Evolutionary conservation across 176 grass and related monocot genomes (phyloP).

Genomic region (Canna indica): DNA sequence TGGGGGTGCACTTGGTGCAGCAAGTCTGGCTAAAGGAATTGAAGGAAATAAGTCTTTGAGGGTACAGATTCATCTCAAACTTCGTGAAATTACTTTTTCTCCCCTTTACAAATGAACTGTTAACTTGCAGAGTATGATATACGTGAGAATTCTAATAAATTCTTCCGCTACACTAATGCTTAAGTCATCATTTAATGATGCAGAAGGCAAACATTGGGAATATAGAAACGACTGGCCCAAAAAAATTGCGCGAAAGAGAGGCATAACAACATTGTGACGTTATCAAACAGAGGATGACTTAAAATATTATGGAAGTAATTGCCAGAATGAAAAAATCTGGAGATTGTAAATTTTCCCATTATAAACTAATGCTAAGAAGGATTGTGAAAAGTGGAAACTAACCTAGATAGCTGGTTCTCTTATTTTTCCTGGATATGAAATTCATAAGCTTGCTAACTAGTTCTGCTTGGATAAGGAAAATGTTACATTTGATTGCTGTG

Average conservation of each 20-base stretch:
- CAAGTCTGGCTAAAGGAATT: conserved; percentile 77
- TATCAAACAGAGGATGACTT: background rate
- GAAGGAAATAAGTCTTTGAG: conserved; percentile 87
- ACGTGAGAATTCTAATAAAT: background rate
- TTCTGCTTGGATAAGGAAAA: background rate
- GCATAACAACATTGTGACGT: too few species aligned
- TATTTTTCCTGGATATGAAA: background rate
- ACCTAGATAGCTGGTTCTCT: background rate
- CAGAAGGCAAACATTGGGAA: too few species aligned
- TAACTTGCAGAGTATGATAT: too few species aligned
- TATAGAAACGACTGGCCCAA: too few species aligned
- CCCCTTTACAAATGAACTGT: background rate
- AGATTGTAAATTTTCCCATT: background rate
- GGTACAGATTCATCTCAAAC: conserved; percentile 35
- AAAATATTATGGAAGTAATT: background rate
- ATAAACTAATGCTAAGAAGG: background rate
- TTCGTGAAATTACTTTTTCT: background rate
- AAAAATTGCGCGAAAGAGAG: too few species aligned
- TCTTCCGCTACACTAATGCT: too few species aligned
- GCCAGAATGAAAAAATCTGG: background rate
- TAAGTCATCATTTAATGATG: too few species aligned
- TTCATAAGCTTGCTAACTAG: background rate
- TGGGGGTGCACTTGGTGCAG: conserved; percentile 86
- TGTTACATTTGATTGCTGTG: background rate
- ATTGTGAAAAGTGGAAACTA: background rate